These are phyloP conservation scores for Venturia oleaginea DNA, from an alignment of 2,329 filamentous ascomycete genomes.

Conservation along the genomic window DNA sequence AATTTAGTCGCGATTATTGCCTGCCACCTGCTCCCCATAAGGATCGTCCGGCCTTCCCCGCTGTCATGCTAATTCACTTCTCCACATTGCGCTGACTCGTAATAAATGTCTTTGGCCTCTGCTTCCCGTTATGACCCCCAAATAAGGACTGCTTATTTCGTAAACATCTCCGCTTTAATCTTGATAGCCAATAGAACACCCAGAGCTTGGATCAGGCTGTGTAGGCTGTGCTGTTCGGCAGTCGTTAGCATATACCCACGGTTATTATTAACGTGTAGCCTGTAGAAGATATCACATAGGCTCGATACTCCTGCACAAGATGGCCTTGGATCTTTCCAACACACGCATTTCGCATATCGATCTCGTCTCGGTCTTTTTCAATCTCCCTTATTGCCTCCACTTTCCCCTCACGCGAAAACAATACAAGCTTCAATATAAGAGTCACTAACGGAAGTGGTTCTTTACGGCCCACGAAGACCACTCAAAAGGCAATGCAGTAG, in stretches of 20 bases:
- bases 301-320: background rate
- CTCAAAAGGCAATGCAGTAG: slow-evolving; percentile 8
- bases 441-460: background rate
- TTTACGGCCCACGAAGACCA: slow-evolving; percentile 5
- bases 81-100: background rate
- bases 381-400: background rate
- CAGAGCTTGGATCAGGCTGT: too few relatives aligned
- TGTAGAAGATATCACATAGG: background rate
- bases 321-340: background rate
- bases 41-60: background rate
- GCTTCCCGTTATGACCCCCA: too few relatives aligned
- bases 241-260: background rate
- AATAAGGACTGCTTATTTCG: too few relatives aligned
- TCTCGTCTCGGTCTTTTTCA: too few relatives aligned
- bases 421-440: background rate
- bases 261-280: background rate
- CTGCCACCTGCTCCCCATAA: background rate
- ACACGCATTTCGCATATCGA: background rate
- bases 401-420: background rate
- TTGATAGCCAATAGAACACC: background rate
- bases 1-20: background rate
- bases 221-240: background rate
- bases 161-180: background rate
- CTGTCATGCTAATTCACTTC: background rate
- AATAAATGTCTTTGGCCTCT: background rate